phyloP scores from a whole-genome alignment of 805 yeast species.

The Suhomyces pyralidae region DNA sequence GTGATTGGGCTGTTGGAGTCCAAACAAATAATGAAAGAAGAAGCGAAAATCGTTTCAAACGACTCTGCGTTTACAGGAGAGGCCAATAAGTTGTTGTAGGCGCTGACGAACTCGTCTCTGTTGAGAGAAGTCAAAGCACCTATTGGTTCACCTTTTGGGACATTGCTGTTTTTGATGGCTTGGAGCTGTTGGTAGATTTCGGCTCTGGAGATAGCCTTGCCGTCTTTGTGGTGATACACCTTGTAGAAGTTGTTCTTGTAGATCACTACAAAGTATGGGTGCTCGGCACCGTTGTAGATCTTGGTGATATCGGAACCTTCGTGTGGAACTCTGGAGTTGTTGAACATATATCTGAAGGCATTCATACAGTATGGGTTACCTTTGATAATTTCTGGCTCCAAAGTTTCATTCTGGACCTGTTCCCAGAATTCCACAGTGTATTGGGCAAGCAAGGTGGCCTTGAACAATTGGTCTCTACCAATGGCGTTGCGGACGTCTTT shows the following conservation, averaged over 20 bases:
- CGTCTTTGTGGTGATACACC: constrained; percentile 55
- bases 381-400: constrained; percentile 78
- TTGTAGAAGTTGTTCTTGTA: constrained; percentile 80
- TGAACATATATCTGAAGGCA: constrained; percentile 86
- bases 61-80: constrained; percentile 62
- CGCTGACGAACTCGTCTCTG: constrained; percentile 74
- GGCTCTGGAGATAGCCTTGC: constrained; percentile 42
- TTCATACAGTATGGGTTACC: constrained; percentile 92
- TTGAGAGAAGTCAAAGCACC: constrained; percentile 82
- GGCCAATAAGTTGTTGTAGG: constrained; percentile 54
- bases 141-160: constrained; percentile 50
- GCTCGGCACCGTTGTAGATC: constrained; percentile 44
- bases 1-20: constrained; percentile 74
- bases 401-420: constrained; percentile 62
- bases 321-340: constrained; percentile 79
- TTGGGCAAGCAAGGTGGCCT: constrained; percentile 72
- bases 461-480: constrained; percentile 61
- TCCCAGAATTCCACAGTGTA: constrained; percentile 68
- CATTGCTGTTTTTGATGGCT: constrained; percentile 43
- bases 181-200: constrained; percentile 59
- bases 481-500: constrained; percentile 58
- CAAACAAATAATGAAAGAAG: constrained; percentile 78
- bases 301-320: constrained; percentile 61
- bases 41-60: constrained; percentile 64
- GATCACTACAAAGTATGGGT: constrained; percentile 70